A percentile compares a stretch with the other conserved stretches of the same genome.
Conservation (phyloP, 2,329 filamentous ascomycete genomes). For the Aureobasidium sp. region DNA sequence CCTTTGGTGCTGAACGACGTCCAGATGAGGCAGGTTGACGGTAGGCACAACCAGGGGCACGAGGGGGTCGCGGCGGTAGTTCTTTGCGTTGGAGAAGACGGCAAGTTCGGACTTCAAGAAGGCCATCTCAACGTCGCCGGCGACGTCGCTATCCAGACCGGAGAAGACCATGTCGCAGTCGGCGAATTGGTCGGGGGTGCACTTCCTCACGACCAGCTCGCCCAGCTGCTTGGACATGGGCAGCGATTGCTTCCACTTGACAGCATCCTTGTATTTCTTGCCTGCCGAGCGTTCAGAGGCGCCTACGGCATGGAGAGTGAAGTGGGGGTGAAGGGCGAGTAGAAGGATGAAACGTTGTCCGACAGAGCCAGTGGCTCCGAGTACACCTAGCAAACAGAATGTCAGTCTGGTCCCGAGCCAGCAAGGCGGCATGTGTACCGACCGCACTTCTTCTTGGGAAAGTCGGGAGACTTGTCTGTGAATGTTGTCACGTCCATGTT, state of each 20-base stretch:
- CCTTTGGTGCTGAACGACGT: conserved; percentile 83
- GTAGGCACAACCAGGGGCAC: conserved; percentile 93
- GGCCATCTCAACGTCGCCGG: conserved; percentile 86
- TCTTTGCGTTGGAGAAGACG: conserved; percentile 97
- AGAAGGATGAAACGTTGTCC: conserved; percentile 93
- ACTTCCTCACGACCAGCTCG: conserved; percentile 77
- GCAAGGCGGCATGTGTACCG: conserved; percentile 17
- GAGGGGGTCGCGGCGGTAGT: conserved; percentile 82
- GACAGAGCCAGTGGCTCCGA: conserved; percentile 89
- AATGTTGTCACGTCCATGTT: conserved; percentile 37
- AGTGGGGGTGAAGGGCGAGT: conserved; percentile 76
- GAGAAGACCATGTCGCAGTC: conserved; percentile 94
- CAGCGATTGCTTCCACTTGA: conserved; percentile 84
- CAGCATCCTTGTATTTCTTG: conserved; percentile 91
- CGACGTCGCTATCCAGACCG: conserved; percentile 85
- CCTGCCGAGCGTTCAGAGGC: conserved; percentile 83
- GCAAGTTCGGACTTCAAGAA: conserved; percentile 82
- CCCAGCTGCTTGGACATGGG: conserved; percentile 70
- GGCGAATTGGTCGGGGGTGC: conserved; percentile 69
- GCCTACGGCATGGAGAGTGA: conserved; percentile 79
- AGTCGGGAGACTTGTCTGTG: conserved; percentile 28
- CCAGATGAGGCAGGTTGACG: conserved; percentile 81
- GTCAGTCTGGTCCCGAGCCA: neutral
- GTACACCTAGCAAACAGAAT: conserved; percentile 44
- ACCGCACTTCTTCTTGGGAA: conserved; percentile 47